Base-by-base conservation (phyloP, 2,329 filamentous ascomycete species). In the Neonectria neomacrospora region DNA sequence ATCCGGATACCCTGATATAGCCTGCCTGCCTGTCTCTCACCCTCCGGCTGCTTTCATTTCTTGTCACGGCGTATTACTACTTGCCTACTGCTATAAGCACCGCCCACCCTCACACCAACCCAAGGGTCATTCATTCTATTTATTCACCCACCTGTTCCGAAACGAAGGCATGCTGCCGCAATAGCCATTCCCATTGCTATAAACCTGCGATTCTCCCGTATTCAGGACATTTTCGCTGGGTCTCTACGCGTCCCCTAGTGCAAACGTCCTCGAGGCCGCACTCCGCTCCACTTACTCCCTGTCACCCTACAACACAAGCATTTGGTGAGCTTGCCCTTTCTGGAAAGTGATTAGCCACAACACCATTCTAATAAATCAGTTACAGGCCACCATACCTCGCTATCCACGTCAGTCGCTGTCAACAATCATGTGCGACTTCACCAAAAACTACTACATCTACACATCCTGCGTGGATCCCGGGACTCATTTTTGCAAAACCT, bases 381-480 rank as follows among this genome's bases (percentile, higher is more conserved):
- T 7, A 26, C 51, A 55, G 42, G 18, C 42, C 58, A 55, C 32
- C 58, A 55, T n/a, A 47, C 14, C 51, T 20, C 10, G 9, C 34
- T 37, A 20, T 20, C 56, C 41, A 37, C 37, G 6, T 45, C 39
- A 37, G 32, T 30, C 51, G 30, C 39, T 45, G 23, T 28, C 30
- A 52, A 45, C 61, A 73, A 80, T 28, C 63, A 87, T 88, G 86
- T 88, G 86, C 74, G 82, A 87, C 76, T 91, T 90, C 74, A 90
- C 88, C 73, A 91, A 90, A 73, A 92, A 92, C 78, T 93, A 90
- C 77, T 92, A 92, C 79, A 89, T 93, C 77, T 93, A 92, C 80
- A 89, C 88, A 61, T 84, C 86, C 45, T 93, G 91, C 73, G 78
- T 84, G 60, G 89, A 92, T 73, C 90, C 90, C 0, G 87, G 87